These are phyloP conservation scores for Lagenidium giganteum DNA, from an alignment of 352 stramenopile species.

Conservation along the genomic window DNA sequence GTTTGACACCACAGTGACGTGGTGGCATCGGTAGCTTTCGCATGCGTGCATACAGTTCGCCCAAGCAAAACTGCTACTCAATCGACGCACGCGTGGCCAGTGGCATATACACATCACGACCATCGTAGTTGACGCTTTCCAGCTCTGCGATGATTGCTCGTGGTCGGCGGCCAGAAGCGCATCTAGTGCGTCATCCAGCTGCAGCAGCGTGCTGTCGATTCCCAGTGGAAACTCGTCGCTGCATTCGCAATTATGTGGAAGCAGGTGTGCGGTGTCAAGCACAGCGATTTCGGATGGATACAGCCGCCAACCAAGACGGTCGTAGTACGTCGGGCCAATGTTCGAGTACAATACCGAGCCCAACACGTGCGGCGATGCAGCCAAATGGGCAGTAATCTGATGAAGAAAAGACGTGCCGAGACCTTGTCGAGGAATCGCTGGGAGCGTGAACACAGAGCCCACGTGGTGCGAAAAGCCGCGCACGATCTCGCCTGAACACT, in stretches of 20 bases:
- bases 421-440: slow-evolving; percentile 32
- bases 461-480: slow-evolving; percentile 53
- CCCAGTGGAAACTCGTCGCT: neutral
- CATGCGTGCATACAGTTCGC: slow-evolving; percentile 36
- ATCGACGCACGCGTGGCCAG: slow-evolving; percentile 48
- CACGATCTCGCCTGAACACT: slow-evolving; percentile 23
- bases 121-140: slow-evolving; percentile 15
- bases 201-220: slow-evolving; percentile 7
- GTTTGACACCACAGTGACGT: slow-evolving; percentile 27
- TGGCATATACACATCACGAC: slow-evolving; percentile 30
- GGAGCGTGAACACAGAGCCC: slow-evolving; percentile 63
- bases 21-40: slow-evolving; percentile 27
- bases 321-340: slow-evolving; percentile 63
- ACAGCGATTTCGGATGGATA: slow-evolving; percentile 38
- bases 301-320: slow-evolving; percentile 46
- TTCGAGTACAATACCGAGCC: slow-evolving; percentile 61
- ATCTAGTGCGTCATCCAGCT: slow-evolving; percentile 33
- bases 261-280: slow-evolving; percentile 12
- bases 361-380: slow-evolving; percentile 19
- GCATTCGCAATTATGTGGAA: slow-evolving; percentile 8
- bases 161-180: slow-evolving; percentile 37
- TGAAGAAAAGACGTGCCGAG: slow-evolving; percentile 44
- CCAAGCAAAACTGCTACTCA: slow-evolving; percentile 66
- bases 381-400: slow-evolving; percentile 27
- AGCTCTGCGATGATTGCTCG: slow-evolving; percentile 26